Evolutionary conservation across 2,329 filamentous ascomycete genomes (phyloP).

Genomic region (Colletotrichum horii): DNA sequence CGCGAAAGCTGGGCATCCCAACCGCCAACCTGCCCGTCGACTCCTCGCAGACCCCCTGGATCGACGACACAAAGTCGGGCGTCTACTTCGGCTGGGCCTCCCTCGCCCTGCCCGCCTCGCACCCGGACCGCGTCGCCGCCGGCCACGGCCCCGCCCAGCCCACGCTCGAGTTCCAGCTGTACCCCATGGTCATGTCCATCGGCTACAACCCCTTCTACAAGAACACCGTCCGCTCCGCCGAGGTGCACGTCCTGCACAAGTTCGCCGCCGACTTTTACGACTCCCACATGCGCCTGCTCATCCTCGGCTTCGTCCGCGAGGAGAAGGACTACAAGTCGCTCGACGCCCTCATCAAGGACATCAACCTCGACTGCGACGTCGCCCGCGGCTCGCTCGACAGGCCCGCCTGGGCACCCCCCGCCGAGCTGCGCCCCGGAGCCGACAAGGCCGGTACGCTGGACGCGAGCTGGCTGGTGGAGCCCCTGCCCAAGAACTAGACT

Average conservation of each 20-base stretch:
- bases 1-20: constrained; percentile 82
- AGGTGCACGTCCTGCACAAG: constrained; percentile 85
- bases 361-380: constrained; percentile 86
- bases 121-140: constrained; percentile 43
- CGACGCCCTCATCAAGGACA: constrained; percentile 87
- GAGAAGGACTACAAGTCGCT: constrained; percentile 87
- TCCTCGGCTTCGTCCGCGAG: constrained; percentile 86
- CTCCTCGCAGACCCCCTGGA: constrained; percentile 63
- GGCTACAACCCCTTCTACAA: constrained; percentile 99
- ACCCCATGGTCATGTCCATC: constrained; percentile 91
- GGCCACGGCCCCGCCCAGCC: constrained; percentile 27
- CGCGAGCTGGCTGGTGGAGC: constrained; percentile 43
- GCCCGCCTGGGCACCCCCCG: constrained; percentile 59
- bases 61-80: constrained; percentile 70
- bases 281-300: constrained; percentile 75
- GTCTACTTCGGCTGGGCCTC: constrained; percentile 95
- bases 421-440: constrained; percentile 28
- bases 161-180: constrained; percentile 49
- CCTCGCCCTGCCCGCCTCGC: constrained; percentile 61
- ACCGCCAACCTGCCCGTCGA: constrained; percentile 91
- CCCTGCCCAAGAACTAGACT: constrained; percentile 8
- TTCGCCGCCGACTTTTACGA: constrained; percentile 88
- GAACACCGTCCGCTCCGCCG: constrained; percentile 84
- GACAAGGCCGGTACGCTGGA: constrained; percentile 37
- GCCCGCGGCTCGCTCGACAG: constrained; percentile 75